These are phyloP conservation scores for Trichosporon asahii DNA, from an alignment of 1,284 basidiomycete species.

Conservation along the genomic window DNA sequence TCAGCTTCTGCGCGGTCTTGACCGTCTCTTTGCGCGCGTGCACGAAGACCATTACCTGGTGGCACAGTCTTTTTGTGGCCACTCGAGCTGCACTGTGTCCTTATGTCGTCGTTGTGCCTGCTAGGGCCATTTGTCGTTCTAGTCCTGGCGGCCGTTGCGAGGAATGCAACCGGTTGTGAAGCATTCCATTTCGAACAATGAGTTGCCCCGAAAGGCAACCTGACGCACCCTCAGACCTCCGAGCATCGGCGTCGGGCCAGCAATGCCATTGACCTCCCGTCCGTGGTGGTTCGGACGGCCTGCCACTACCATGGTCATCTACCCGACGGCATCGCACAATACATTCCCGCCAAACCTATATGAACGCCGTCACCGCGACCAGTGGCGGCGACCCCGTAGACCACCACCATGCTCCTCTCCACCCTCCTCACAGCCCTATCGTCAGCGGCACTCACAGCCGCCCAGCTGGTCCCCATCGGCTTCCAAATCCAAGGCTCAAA, in stretches of 20 bases:
- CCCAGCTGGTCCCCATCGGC: not conserved
- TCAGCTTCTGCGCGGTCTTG: conserved; percentile 80
- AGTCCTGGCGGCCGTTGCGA: no score
- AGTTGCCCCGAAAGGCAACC: not conserved
- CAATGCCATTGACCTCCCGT: no score
- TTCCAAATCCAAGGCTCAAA: not conserved
- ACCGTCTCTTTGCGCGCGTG: conserved; percentile 98
- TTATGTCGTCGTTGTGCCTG: no score
- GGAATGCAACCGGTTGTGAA: no score
- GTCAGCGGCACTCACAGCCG: not conserved
- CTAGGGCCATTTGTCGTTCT: no score
- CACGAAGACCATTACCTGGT: conserved; percentile 99
- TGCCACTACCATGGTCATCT: not conserved
- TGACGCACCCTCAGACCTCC: not conserved
- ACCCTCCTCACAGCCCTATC: not conserved
- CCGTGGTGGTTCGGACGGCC: not conserved
- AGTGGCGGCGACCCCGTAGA: not conserved
- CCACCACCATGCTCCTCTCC: not conserved
- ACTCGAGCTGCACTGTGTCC: no score
- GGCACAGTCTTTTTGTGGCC: no score
- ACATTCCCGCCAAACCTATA: not conserved
- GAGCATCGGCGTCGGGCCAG: not conserved
- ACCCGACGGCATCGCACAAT: not conserved
- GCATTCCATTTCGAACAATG: no score
- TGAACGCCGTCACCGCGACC: not conserved